Conservation (phyloP, 306 rosid species). For the Sophora flavescens region DNA sequence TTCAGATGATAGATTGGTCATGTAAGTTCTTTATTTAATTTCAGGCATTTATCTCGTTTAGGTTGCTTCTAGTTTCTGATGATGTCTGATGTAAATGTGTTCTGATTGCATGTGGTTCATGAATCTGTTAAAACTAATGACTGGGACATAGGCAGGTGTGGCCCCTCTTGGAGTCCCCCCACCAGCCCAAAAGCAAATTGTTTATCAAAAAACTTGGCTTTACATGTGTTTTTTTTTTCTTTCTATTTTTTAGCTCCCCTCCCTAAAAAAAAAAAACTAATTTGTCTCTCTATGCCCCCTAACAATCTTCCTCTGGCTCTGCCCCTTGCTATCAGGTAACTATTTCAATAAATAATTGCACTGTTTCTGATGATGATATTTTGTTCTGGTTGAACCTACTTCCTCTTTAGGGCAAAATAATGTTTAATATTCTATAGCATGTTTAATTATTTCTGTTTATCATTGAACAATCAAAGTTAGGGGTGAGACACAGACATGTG, state of each 20-base stretch:
- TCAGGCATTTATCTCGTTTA: conserved; percentile 14
- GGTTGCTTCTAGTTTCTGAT: neutral
- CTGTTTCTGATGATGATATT: neutral
- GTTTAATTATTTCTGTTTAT: conserved; percentile 11
- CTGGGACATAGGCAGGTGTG: neutral
- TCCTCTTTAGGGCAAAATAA: neutral
- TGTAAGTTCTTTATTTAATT: conserved; percentile 57
- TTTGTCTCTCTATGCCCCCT: neutral
- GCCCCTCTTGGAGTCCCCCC: conserved; percentile 16
- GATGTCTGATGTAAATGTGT: conserved; percentile 4
- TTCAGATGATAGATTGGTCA: conserved; percentile 90
- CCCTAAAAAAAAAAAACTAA: neutral
- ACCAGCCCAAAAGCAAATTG: neutral
- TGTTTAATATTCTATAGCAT: neutral
- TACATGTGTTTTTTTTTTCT: neutral
- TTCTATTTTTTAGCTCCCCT: neutral
- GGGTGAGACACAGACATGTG: neutral
- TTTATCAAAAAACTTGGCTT: neutral
- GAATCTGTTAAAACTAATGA: conserved; percentile 2
- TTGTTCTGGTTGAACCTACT: conserved; percentile 31
- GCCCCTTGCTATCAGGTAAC: neutral
- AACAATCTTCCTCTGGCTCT: neutral
- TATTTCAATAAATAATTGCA: conserved; percentile 21
- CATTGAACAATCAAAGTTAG: conserved; percentile 37
- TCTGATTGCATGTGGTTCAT: conserved; percentile 11